Evolutionary conservation across 2,329 filamentous ascomycete genomes (phyloP), one percentile per base, ranked within the genome.

Genomic region (Monosporascus sp.): DNA sequence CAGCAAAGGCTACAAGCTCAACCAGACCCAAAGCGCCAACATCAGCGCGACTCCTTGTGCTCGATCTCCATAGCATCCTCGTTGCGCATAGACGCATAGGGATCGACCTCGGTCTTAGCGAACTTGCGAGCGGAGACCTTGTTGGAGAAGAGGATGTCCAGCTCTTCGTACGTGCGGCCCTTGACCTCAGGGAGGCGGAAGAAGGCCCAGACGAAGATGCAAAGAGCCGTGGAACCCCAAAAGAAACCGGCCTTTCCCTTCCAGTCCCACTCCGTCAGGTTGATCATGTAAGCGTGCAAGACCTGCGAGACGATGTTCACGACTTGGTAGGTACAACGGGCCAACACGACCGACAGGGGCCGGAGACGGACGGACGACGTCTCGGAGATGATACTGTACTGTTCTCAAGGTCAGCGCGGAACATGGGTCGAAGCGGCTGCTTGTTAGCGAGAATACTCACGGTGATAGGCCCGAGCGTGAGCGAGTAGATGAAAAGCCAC

Each of bases 171-270:
- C 0, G 75, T 77, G 22, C 76, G 70, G 2, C 71, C 75, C 43
- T 75, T 75, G 0, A 77, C 75, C 63, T 83, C 80, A 5, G 77
- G 78, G 7, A 80, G 64, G 20, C 74, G 76, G 60, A 78, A 79
- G 57, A 69, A 80, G 1, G 75, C 71, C 71, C 80, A 83, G 1
- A 73, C 59, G 4, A 79, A 70, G 22, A 75, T 68, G 6, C 72
- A 52, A 20, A 76, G 65, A 52, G 75, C 73, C 20, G 75, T 70
- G 6, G 64, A 66, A 1, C 65, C 70, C 70, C 73, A 75, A 57
- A 76, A 72, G 53, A 72, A 77, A 1, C 54, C 78, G 65, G 58
- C 72, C 70, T 63, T 71, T 48, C 73, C 76, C 61, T 56, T 70
- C 59, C 65, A 64, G 50, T 71, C 74, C 64, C 69, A 71, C 37